phyloP scores from a whole-genome alignment of 2,329 filamentous ascomycete genomes.

The Scedosporium apiospermum region DNA sequence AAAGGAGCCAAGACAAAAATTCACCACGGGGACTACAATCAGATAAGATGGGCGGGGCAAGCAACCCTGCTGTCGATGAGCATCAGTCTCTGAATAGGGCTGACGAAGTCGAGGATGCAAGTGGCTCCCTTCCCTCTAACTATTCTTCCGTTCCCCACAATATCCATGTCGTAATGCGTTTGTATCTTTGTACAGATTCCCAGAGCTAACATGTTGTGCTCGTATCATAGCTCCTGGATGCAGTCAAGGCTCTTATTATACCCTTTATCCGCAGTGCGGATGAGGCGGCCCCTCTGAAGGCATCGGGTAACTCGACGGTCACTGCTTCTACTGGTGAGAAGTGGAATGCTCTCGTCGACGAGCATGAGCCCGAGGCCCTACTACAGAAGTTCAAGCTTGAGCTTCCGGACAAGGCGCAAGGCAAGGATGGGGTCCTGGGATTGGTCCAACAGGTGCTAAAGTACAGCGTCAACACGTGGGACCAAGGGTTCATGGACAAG shows the following conservation, averaged over 20 bases:
- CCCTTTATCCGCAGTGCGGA: conserved; percentile 65
- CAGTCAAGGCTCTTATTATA: conserved; percentile 58
- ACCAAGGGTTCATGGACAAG: conserved; percentile 94
- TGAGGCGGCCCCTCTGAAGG: conserved; percentile 44
- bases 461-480: conserved; percentile 97
- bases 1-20: background rate
- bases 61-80: background rate
- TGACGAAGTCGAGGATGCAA: conserved; percentile 36
- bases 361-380: conserved; percentile 48
- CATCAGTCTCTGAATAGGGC: conserved; percentile 23
- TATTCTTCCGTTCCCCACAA: background rate
- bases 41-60: background rate
- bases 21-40: background rate
- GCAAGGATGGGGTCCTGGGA: conserved; percentile 65
- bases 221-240: conserved; percentile 49
- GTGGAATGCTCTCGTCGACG: conserved; percentile 54
- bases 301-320: conserved; percentile 36
- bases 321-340: conserved; percentile 26
- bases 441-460: conserved; percentile 62
- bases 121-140: conserved; percentile 12
- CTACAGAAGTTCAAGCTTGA: conserved; percentile 45
- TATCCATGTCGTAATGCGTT: background rate
- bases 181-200: background rate
- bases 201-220: background rate
- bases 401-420: conserved; percentile 48